phyloP scores from a whole-genome alignment of 2,329 filamentous ascomycete species.

The Colletotrichum tanaceti region DNA sequence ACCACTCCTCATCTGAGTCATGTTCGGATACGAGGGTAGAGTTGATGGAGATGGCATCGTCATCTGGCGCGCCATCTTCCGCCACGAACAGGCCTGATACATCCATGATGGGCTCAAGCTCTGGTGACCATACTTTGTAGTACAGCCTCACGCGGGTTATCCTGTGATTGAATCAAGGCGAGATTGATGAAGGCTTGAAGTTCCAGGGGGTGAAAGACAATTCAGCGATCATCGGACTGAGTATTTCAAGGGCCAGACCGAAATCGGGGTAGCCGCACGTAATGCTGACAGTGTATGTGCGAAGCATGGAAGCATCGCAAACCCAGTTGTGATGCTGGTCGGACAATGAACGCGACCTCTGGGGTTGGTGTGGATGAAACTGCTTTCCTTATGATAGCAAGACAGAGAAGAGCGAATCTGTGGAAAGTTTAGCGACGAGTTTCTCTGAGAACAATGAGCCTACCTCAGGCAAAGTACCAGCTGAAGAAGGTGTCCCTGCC shows the following conservation, averaged over 20 bases:
- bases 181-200: too few relatives aligned
- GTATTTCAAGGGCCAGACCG: too few relatives aligned
- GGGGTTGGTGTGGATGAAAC: neutral
- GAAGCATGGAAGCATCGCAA: neutral
- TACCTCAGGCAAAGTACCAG: neutral
- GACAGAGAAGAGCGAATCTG: neutral
- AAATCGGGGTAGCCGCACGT: neutral
- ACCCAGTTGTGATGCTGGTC: neutral
- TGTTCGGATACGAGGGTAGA: slow-evolving; percentile 49
- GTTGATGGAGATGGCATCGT: slow-evolving; percentile 48
- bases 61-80: slow-evolving; percentile 23
- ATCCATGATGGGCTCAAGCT: slow-evolving; percentile 16
- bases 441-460: neutral
- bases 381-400: neutral
- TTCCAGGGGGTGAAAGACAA: neutral
- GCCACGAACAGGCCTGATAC: slow-evolving; percentile 24
- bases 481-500: too few relatives aligned
- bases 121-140: neutral
- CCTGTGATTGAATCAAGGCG: neutral
- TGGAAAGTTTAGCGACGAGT: slow-evolving; percentile 2
- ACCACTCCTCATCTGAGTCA: slow-evolving; percentile 59
- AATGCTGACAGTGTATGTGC: neutral
- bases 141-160: too few relatives aligned
- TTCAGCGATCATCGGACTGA: neutral
- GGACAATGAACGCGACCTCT: neutral